These are phyloP conservation scores for Alternaria incomplexa DNA, from an alignment of 2,329 filamentous ascomycete genomes.

Conservation along the genomic window DNA sequence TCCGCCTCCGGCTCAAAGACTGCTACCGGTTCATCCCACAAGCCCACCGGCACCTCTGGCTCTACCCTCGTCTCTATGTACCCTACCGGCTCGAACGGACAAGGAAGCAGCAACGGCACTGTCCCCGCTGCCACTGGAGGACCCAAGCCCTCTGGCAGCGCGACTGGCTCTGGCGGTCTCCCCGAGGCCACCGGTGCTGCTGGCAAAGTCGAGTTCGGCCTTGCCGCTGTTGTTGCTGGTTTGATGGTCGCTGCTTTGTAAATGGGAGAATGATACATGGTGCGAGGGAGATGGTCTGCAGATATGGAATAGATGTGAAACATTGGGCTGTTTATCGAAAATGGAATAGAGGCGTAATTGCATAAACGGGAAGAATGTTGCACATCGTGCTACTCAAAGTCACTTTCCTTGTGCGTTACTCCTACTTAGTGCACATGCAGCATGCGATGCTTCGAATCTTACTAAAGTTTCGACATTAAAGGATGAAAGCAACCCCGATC, in stretches of 20 bases:
- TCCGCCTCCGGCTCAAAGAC: slow-evolving; percentile 25
- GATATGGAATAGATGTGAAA: not conserved
- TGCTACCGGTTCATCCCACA: slow-evolving; percentile 15
- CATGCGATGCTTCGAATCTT: not conserved
- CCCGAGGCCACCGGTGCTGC: slow-evolving; percentile 28
- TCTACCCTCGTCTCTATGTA: slow-evolving; percentile 6
- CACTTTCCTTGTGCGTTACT: not conserved
- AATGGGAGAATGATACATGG: not conserved
- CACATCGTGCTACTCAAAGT: not conserved
- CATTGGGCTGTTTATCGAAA: not conserved
- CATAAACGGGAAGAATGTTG: not conserved
- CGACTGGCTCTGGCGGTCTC: slow-evolving; percentile 10
- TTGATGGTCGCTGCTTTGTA: slow-evolving; percentile 37
- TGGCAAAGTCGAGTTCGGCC: slow-evolving; percentile 30
- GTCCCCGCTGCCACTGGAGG: slow-evolving; percentile 10
- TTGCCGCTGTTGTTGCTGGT: slow-evolving; percentile 32
- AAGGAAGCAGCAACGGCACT: slow-evolving; percentile 8
- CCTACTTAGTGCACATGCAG: not conserved
- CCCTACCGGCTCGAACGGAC: slow-evolving; percentile 9
- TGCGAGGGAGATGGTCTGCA: not conserved
- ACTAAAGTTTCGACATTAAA: not conserved
- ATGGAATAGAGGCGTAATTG: not conserved
- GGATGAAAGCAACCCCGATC: not conserved
- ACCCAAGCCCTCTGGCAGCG: slow-evolving; percentile 6
- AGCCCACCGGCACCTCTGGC: slow-evolving; percentile 9